A percentile compares a stretch with the other conserved stretches of the same genome.
Conservation (phyloP, 1,284 basidiomycete species). For the Ceratobasidium sp. region DNA sequence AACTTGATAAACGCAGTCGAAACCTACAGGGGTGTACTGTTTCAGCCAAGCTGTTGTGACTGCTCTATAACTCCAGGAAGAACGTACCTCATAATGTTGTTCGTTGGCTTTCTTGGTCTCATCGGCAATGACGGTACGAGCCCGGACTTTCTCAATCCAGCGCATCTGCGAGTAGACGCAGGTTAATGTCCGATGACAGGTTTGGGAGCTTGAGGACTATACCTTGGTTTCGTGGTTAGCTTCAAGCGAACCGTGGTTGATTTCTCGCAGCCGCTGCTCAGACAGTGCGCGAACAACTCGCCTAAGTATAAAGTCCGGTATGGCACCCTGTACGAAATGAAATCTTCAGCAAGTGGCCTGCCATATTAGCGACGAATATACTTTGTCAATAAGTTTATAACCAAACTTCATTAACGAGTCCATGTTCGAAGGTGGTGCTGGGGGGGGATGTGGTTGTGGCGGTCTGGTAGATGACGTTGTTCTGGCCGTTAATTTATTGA, state of each 20-base stretch:
- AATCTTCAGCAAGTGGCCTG: not conserved
- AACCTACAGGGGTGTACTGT: constrained; percentile 59
- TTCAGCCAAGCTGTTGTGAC: not conserved
- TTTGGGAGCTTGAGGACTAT: constrained; percentile 51
- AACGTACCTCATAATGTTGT: constrained; percentile 77
- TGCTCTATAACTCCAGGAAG: not conserved
- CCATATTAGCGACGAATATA: not conserved
- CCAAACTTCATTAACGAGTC: constrained; percentile 29
- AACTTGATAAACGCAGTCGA: constrained; percentile 74
- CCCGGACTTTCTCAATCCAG: constrained; percentile 67
- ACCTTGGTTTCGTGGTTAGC: constrained; percentile 76
- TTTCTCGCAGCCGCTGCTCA: constrained; percentile 69
- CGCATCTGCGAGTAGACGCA: constrained; percentile 51
- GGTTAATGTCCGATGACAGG: constrained; percentile 52
- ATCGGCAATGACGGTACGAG: constrained; percentile 69
- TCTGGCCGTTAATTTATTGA: not conserved
- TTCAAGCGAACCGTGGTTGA: constrained; percentile 69
- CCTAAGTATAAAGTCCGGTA: constrained; percentile 73
- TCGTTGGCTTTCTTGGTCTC: constrained; percentile 78
- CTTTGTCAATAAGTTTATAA: constrained; percentile 22
- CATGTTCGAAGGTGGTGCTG: not conserved
- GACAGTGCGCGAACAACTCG: constrained; percentile 69
- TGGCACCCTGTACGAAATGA: constrained; percentile 59
- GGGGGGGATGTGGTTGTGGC: not conserved
- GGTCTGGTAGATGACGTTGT: constrained; percentile 1